Evolutionary conservation across 129 eudicot species (phyloP).

Genomic region (Saposhnikovia divaricata): DNA sequence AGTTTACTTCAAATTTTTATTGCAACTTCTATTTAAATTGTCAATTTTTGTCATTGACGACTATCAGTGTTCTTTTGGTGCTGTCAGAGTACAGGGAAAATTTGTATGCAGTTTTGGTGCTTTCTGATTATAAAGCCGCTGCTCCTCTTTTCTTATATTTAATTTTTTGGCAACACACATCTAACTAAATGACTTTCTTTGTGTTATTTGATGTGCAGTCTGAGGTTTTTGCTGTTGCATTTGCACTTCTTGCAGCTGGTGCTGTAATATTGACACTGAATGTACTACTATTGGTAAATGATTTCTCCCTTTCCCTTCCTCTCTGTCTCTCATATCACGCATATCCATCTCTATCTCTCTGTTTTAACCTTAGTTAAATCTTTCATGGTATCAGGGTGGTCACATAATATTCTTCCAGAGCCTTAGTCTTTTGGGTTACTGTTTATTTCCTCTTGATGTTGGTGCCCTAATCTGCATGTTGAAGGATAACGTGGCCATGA

Average conservation of each 20-base stretch:
- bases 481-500: slow-evolving; percentile 62
- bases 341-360: background rate
- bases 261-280: slow-evolving; percentile 90
- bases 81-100: background rate
- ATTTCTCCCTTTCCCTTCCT: slow-evolving; percentile 16
- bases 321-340: too few species aligned
- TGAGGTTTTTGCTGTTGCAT: slow-evolving; percentile 95
- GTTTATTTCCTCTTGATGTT: slow-evolving; percentile 79
- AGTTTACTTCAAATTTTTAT: background rate
- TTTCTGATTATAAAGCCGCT: background rate
- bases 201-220: slow-evolving; percentile 43
- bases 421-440: slow-evolving; percentile 86
- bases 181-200: background rate
- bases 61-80: background rate
- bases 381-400: slow-evolving; percentile 56
- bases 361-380: background rate
- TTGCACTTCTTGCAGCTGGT: slow-evolving; percentile 95
- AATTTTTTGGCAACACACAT: background rate
- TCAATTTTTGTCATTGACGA: background rate
- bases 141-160: background rate
- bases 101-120: background rate
- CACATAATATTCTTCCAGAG: slow-evolving; percentile 98
- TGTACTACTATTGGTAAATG: slow-evolving; percentile 69
- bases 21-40: background rate
- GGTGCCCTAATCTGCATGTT: slow-evolving; percentile 92